A percentile compares a stretch with the other conserved stretches of the same genome.
These are phyloP conservation scores for Pseudofabraea citricarpa DNA, from an alignment of 2,329 filamentous ascomycete genomes.

Conservation along the genomic window DNA sequence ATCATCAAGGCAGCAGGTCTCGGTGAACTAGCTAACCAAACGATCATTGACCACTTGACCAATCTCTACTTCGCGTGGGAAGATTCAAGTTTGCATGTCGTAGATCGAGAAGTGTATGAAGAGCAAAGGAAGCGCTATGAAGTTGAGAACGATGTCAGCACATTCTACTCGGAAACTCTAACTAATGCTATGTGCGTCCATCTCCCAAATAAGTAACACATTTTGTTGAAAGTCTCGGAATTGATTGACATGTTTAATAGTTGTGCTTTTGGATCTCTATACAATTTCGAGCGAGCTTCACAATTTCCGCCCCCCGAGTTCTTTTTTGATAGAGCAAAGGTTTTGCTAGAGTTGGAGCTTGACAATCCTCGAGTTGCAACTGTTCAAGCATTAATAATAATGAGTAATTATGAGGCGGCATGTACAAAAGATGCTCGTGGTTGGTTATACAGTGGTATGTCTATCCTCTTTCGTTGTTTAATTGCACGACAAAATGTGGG, in stretches of 20 bases:
- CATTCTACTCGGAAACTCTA: constrained; percentile 8
- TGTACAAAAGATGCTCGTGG: constrained; percentile 38
- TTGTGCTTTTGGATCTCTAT: no score
- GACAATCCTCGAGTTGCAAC: constrained; percentile 43
- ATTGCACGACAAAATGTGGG: no score
- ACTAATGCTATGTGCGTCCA: constrained; percentile 8
- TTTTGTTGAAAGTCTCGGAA: no score
- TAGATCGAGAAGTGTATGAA: constrained; percentile 7
- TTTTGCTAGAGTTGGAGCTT: constrained; percentile 40
- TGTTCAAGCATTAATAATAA: constrained; percentile 39
- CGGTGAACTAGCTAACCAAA: no score
- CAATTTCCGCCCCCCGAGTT: no score
- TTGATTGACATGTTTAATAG: no score
- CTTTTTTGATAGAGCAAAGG: constrained; percentile 38
- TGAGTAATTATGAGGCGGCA: constrained; percentile 39
- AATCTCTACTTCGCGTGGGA: constrained; percentile 9
- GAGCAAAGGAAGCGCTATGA: constrained; percentile 1
- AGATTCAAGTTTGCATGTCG: constrained; percentile 7
- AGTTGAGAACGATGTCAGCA: constrained; percentile 1
- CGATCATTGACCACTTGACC: no score
- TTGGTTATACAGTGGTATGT: constrained; percentile 42
- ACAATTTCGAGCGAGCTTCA: no score
- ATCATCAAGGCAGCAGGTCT: no score
- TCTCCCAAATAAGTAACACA: no score
- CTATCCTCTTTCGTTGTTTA: no score